Evolutionary conservation across 2,329 filamentous ascomycete genomes (phyloP), one percentile per base, ranked within the genome.

Genomic region (Claviceps citrina): DNA sequence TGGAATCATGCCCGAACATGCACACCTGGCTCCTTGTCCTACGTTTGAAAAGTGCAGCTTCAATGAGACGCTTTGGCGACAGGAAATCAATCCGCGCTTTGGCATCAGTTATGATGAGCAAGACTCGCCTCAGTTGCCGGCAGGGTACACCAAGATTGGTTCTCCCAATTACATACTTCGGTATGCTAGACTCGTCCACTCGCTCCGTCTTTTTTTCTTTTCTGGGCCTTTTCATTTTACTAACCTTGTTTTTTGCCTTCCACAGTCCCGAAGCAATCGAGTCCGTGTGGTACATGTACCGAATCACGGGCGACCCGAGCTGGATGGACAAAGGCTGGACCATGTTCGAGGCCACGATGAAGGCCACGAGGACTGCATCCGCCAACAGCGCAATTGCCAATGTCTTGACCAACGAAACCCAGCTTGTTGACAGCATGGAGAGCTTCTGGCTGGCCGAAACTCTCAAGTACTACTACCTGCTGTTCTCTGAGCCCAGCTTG

Each of bases 261-360:
- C n/a, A n/a, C n/a, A n/a, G 81, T 18, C 84, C 84, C 16, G 85
- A 93, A 64, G 84, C 83, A 1, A 86, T 93, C 49, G 83, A 89
- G 62, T 81, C 76, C 12, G 73, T 91, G 4, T 89, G 84, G 57
- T 72, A 84, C 53, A 73, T 93, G 67, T 91, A 93, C 63, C 82
- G 86, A 54, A 84, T 93, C 59, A 93, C 84, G 0, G 86, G 84
- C 36, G 81, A 91, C 47, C 61, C 68, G 1, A 58, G 61, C 4
- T 85, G 84, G 70, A 79, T 81, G 55, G 84, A 93, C 22, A 79
- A 81, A 48, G 87, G 84, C 13, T 94, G 86, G 86, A 65, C 67
- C 37, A 93, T 94, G 84, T 94, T 85, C 55, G 63, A 76, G 46
- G 68, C 80, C 16, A 76, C 91, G 38, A 67, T 81, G 41, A 68